Evolutionary conservation across 257 asterid genomes (phyloP), one percentile per base, ranked within the genome.

Genomic region (Nicotiana knightiana): DNA sequence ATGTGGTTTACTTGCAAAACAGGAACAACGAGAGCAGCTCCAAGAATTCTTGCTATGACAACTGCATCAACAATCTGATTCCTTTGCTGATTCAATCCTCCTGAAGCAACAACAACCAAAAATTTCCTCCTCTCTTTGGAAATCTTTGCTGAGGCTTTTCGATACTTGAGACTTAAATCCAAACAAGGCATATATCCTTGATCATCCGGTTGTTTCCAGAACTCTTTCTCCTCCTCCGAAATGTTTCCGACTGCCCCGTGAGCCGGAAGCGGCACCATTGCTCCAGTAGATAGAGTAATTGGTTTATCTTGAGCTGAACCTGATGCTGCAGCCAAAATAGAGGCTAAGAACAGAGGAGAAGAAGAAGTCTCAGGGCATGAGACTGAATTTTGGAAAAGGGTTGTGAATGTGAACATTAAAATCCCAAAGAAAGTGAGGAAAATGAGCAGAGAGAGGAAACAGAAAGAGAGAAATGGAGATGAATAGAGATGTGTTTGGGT

Each of bases 11-110:
- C 93, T 89, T 92, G 90, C 37, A 92, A 82, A 84, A 92, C 85
- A 4, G 96, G 96, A 12, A 92, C 89, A 12, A 92, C 96, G 78
- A 92, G 79, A 0, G 92, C 87, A 77, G 93, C 92, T 75, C 89
- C 96, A 5, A 92, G 96, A 77, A 92, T 88, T 46, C 96, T 88
- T 0, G 94, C 92, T 1, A 92, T 79, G 15, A 92, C 94, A 80
- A 92, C 96, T 0, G 96, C 96, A 86, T 90, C 96, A 61, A 89
- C 92, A 21, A 92, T 92, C 86, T 92, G 93, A 77, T 90, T 92
- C 57, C 96, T 86, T 88, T 92, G 96, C 86, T 90, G 94, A 30
- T 92, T 92, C 75, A 92, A 65, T 12, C 96, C 96, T 1, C 96
- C 96, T 2, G 93, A 89, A 84, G 88, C 93, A 82, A 92, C 93